These are phyloP conservation scores for Ustilago hordei DNA, from an alignment of 1,284 basidiomycete genomes.

Conservation along the genomic window DNA sequence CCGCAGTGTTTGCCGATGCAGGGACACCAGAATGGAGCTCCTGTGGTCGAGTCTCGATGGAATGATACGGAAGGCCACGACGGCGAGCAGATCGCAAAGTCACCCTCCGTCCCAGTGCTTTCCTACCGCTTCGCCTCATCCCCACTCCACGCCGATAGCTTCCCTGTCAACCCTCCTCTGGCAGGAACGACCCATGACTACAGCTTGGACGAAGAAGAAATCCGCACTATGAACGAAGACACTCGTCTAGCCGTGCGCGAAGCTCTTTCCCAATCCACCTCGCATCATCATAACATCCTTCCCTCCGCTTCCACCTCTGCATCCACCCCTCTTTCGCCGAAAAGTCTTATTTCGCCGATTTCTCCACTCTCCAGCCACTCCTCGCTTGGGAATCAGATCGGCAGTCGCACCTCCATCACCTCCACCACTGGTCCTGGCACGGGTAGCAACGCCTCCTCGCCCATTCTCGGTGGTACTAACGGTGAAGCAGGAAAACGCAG, in stretches of 20 bases:
- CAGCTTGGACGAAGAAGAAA: conserved; percentile 39
- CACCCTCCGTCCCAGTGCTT: conserved; percentile 8
- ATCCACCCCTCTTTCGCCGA: conserved; percentile 20
- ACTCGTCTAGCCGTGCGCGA: conserved; percentile 44
- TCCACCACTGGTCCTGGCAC: conserved; percentile 12
- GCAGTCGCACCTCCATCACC: conserved; percentile 25
- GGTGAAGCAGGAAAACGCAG: not conserved
- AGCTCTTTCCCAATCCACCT: conserved; percentile 39
- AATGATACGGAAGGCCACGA: not conserved
- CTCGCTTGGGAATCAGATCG: conserved; percentile 22
- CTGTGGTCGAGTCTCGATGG: not conserved
- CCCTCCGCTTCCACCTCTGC: conserved; percentile 4
- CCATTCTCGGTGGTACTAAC: conserved; percentile 11
- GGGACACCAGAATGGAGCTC: not conserved
- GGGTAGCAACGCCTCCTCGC: conserved; percentile 23
- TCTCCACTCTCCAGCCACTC: conserved; percentile 36
- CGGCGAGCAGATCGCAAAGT: not conserved
- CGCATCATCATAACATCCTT: conserved; percentile 21
- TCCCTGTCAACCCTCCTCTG: conserved; percentile 6
- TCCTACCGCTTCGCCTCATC: conserved; percentile 28
- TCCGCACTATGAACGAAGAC: conserved; percentile 46
- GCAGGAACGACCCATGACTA: conserved; percentile 29
- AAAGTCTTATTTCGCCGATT: conserved; percentile 21
- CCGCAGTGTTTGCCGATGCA: not conserved
- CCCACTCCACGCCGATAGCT: conserved; percentile 11